phyloP scores from a whole-genome alignment of 495 filamentous ascomycete genomes.

The Podospora sp. region DNA sequence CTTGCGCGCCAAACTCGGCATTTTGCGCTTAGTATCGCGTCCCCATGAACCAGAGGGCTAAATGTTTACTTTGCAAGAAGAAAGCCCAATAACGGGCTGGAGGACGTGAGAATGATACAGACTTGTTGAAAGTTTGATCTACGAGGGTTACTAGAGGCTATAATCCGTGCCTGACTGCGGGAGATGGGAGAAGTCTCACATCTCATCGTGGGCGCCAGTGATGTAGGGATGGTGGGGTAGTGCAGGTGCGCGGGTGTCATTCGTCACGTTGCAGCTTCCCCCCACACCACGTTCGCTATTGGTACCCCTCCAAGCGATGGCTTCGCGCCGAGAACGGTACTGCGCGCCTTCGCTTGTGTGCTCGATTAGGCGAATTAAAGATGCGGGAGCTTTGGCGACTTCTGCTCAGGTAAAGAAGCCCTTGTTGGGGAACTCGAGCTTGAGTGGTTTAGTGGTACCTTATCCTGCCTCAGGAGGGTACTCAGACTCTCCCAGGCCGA shows the following conservation, averaged over 20 bases:
- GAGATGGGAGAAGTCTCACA: conserved; percentile 1
- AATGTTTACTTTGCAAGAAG: background rate
- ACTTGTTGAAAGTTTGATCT: conserved; percentile 7
- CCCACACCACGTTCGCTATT: background rate
- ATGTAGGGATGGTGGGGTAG: conserved; percentile 20
- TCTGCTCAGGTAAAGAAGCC: too few species aligned
- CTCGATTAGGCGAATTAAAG: background rate
- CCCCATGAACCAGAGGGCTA: background rate
- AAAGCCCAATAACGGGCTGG: background rate
- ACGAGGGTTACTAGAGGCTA: conserved; percentile 4
- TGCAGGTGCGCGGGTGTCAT: conserved; percentile 22
- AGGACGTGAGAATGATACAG: background rate
- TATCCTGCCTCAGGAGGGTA: too few species aligned
- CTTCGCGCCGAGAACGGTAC: background rate
- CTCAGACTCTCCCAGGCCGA: too few species aligned
- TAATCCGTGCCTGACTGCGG: conserved; percentile 17
- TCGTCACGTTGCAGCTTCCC: conserved; percentile 26
- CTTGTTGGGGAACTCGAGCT: too few species aligned
- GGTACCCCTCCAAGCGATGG: background rate
- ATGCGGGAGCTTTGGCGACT: too few species aligned
- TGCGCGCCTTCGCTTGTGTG: background rate
- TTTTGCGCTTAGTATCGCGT: conserved; percentile 35
- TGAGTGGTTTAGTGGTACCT: too few species aligned
- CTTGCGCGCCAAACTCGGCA: conserved; percentile 79
- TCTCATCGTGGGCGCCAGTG: conserved; percentile 6